These are phyloP conservation scores for Aspergillus bridgeri DNA, from an alignment of 495 filamentous ascomycete genomes.

Conservation along the genomic window DNA sequence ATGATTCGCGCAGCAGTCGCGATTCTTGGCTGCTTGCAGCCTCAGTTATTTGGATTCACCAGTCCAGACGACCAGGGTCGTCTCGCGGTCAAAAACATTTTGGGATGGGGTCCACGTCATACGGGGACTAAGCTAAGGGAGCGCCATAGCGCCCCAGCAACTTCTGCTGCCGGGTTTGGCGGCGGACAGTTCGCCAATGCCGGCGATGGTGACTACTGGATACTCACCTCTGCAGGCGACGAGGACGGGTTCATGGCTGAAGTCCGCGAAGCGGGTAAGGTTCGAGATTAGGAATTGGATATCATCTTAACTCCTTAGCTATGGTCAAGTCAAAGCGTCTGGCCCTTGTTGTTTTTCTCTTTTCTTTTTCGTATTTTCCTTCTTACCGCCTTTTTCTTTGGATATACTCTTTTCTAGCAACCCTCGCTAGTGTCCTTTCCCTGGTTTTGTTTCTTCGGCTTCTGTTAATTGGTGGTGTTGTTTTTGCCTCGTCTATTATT, in stretches of 20 bases:
- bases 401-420: neutral
- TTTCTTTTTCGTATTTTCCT: neutral
- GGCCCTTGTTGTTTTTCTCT: neutral
- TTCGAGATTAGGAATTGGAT: slow-evolving; percentile 25
- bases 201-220: slow-evolving; percentile 43
- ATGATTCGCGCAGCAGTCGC: slow-evolving; percentile 78
- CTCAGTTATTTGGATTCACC: slow-evolving; percentile 55
- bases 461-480: neutral
- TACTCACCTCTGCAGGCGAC: slow-evolving; percentile 43
- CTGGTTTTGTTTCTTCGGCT: neutral
- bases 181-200: slow-evolving; percentile 37
- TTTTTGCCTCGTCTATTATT: neutral
- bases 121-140: slow-evolving; percentile 36
- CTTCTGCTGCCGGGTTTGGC: slow-evolving; percentile 35
- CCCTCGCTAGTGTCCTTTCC: neutral
- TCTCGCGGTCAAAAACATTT: slow-evolving; percentile 34
- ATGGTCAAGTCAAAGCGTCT: neutral
- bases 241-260: slow-evolving; percentile 68
- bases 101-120: slow-evolving; percentile 52
- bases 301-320: neutral
- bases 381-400: neutral
- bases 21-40: slow-evolving; percentile 59
- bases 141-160: slow-evolving; percentile 40
- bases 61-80: slow-evolving; percentile 44
- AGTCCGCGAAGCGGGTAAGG: slow-evolving; percentile 70